Evolutionary conservation across 345 rosid genomes (phyloP), one percentile per base, ranked within the genome.

Genomic region (Eucalyptus paniculata): DNA sequence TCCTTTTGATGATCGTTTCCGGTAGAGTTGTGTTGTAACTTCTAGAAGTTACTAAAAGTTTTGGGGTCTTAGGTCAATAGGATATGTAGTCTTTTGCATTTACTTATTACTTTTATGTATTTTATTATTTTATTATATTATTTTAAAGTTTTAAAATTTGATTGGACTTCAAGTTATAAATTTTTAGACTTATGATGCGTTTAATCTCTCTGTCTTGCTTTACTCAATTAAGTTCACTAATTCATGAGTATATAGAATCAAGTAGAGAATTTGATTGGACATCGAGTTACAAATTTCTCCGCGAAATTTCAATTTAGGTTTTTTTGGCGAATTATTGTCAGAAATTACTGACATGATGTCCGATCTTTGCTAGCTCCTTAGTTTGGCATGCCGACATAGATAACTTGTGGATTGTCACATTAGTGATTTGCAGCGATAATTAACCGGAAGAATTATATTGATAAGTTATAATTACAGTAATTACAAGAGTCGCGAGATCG

Each of bases 271-370:
- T 51, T 51, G 56, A 51, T 51, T 53, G 56, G 56, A 53, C 0
- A 2, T 18, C 1, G 1, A 53, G 56, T 53, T 18, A 53, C 56
- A 53, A 53, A 53, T 3, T 53, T 53, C 2, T 53, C 2, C 4
- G 9, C 0, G 0, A 53, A 19, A 53, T 53, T 53, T 53, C 1
- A 51, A 51, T 51, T 0, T 51, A 7, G 21, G 23, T 51, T 51
- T 0, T 51, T 18, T 18, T 0, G 0, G 56, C 2, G 2, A 53
- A 53, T 53, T 53, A 19, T 53, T 0, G 0, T 53, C 1, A 53
- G 9, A 19, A 53, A 53, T 53, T 7, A 1, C 2, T 53, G 9
- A 53, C 56, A 19, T 53, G 56, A 53, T 0, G 56, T 53, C 24
- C 1, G 0, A 53, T 19, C 56, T 53, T 8, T 0, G 10, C 56